phyloP scores from a whole-genome alignment of 2,329 filamentous ascomycete genomes.

The Penicillium vulpinum region DNA sequence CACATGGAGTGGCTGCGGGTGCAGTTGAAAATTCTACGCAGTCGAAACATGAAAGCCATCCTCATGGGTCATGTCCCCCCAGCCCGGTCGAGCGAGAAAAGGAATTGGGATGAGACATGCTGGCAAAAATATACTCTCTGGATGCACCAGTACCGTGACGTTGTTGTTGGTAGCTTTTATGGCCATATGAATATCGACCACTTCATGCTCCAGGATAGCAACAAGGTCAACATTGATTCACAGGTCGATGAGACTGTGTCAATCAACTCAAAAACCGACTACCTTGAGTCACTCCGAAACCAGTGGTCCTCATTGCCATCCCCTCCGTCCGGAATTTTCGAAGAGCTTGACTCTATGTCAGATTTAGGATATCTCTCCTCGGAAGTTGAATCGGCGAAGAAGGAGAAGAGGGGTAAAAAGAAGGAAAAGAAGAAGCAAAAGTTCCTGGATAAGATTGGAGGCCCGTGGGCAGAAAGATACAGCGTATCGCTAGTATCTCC shows the following conservation, averaged over 20 bases:
- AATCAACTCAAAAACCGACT: slow-evolving; percentile 69
- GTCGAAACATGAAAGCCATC: slow-evolving; percentile 88
- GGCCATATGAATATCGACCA: slow-evolving; percentile 99
- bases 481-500: slow-evolving; percentile 77
- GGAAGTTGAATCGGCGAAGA: slow-evolving; percentile 26
- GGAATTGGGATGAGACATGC: slow-evolving; percentile 92
- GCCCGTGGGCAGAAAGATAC: slow-evolving; percentile 80
- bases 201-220: slow-evolving; percentile 86
- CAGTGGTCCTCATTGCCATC: slow-evolving; percentile 76
- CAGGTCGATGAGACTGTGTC: slow-evolving; percentile 53
- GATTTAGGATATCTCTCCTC: slow-evolving; percentile 10
- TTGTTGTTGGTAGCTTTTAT: slow-evolving; percentile 75
- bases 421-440: slow-evolving; percentile 51
- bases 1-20: slow-evolving; percentile 95
- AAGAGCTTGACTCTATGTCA: slow-evolving; percentile 8
- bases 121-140: slow-evolving; percentile 97
- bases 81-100: slow-evolving; percentile 79
- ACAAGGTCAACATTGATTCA: slow-evolving; percentile 65
- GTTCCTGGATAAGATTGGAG: slow-evolving; percentile 69
- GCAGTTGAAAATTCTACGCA: slow-evolving; percentile 79
- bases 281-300: slow-evolving; percentile 73
- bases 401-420: slow-evolving; percentile 52
- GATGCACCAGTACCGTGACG: slow-evolving; percentile 86
- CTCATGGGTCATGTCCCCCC: slow-evolving; percentile 93
- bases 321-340: slow-evolving; percentile 36